A percentile compares a stretch with the other conserved stretches of the same genome.
Evolutionary conservation across 805 yeast genomes (phyloP).

Genomic region (Pichia nanzhaoensis): DNA sequence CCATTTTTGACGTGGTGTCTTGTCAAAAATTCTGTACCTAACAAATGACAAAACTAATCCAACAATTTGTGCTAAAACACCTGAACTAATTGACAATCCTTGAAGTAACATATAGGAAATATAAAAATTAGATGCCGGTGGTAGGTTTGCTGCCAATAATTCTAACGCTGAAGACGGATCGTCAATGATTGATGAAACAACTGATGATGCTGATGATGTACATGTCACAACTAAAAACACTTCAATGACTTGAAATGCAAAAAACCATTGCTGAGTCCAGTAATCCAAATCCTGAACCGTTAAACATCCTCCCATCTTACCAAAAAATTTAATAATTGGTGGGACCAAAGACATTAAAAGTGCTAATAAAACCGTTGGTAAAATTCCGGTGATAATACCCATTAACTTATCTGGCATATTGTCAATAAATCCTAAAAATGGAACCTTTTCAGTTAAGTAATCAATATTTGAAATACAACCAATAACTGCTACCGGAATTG

Average conservation of each 20-base stretch:
- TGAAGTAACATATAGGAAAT: slow-evolving; percentile 74
- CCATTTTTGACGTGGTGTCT: slow-evolving; percentile 93
- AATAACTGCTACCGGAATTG: slow-evolving; percentile 95
- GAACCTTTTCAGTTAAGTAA: slow-evolving; percentile 62
- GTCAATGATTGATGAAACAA: slow-evolving; percentile 59
- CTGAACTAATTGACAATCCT: slow-evolving; percentile 76
- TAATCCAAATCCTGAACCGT: slow-evolving; percentile 67
- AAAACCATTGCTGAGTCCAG: slow-evolving; percentile 84
- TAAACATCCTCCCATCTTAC: slow-evolving; percentile 64
- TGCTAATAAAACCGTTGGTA: slow-evolving; percentile 78
- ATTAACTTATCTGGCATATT: slow-evolving; percentile 61
- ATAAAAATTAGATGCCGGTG: slow-evolving; percentile 88
- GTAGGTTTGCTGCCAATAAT: slow-evolving; percentile 68
- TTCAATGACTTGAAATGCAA: slow-evolving; percentile 85
- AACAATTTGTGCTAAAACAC: slow-evolving; percentile 67
- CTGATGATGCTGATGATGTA: slow-evolving; percentile 77
- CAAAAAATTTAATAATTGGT: slow-evolving; percentile 70
- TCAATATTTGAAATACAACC: slow-evolving; percentile 88
- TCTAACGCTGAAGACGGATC: slow-evolving; percentile 69
- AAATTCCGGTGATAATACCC: slow-evolving; percentile 82
- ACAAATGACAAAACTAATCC: slow-evolving; percentile 64
- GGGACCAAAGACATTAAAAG: slow-evolving; percentile 84
- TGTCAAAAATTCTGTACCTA: slow-evolving; percentile 65
- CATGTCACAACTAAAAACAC: slow-evolving; percentile 80
- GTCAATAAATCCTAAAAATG: slow-evolving; percentile 67